Evolutionary conservation across 2,329 filamentous ascomycete species (phyloP).

Genomic region (Venturia asperata): DNA sequence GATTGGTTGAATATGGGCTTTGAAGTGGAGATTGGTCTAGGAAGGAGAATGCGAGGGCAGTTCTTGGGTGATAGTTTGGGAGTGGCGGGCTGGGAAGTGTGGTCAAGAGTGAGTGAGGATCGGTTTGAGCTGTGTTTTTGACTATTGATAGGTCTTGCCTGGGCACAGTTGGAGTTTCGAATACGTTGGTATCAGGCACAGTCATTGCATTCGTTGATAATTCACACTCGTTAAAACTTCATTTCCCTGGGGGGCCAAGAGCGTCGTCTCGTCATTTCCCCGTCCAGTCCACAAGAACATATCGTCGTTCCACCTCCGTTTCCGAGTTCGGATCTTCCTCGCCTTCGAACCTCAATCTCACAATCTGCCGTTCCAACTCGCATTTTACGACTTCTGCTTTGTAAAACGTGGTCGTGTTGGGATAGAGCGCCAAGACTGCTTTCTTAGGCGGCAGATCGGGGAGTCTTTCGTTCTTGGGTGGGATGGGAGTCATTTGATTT

Average conservation of each 20-base stretch:
- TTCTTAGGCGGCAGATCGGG: conserved; percentile 36
- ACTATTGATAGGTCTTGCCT: no score
- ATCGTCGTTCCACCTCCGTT: conserved; percentile 45
- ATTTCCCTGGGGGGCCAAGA: not conserved
- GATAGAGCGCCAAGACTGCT: conserved; percentile 45
- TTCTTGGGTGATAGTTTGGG: no score
- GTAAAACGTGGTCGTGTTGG: conserved; percentile 48
- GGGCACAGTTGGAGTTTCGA: no score
- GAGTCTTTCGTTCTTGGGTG: conserved; percentile 38
- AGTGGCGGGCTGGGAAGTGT: no score
- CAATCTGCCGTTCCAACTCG: conserved; percentile 23
- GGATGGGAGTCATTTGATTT: conserved; percentile 40
- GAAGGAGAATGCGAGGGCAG: no score
- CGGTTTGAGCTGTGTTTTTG: no score
- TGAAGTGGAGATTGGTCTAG: no score
- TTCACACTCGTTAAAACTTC: not conserved
- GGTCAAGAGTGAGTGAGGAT: no score
- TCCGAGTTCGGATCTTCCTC: conserved; percentile 40
- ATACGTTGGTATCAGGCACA: no score
- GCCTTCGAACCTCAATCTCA: conserved; percentile 42
- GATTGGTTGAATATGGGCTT: no score
- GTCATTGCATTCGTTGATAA: not conserved
- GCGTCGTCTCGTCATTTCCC: conserved; percentile 2
- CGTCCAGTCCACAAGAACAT: conserved; percentile 34
- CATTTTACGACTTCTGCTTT: conserved; percentile 42